Conservation (phyloP, 2,329 filamentous ascomycete species). For the Dactylellina leptospora region DNA sequence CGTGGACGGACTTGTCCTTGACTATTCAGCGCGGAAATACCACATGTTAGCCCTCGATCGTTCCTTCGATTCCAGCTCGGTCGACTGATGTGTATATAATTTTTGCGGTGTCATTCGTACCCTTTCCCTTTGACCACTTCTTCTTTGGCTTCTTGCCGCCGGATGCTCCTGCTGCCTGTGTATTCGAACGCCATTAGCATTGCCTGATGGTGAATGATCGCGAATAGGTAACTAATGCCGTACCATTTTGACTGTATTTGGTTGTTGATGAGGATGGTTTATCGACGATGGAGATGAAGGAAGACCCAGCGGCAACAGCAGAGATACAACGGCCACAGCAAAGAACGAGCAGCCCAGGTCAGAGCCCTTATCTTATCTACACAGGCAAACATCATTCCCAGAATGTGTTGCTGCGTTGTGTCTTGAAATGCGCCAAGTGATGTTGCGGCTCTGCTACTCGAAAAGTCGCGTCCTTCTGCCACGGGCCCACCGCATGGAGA, state of each 20-base stretch:
- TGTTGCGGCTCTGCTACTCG: background rate
- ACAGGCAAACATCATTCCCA: constrained; percentile 30
- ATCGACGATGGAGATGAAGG: constrained; percentile 34
- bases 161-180: constrained; percentile 67
- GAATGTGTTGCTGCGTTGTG: constrained; percentile 14
- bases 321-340: too few relatives aligned
- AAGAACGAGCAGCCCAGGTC: constrained; percentile 33
- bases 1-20: constrained; percentile 99
- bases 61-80: constrained; percentile 57
- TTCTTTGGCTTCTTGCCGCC: constrained; percentile 83
- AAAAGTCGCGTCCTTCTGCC: background rate
- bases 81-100: background rate
- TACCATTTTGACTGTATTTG: constrained; percentile 54
- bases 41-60: constrained; percentile 64
- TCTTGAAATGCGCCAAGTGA: background rate
- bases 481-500: too few relatives aligned
- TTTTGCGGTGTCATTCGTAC: constrained; percentile 60
- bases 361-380: constrained; percentile 53
- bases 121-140: constrained; percentile 76
- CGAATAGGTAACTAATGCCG: background rate
- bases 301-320: background rate
- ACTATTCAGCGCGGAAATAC: constrained; percentile 66
- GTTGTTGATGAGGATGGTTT: constrained; percentile 52
- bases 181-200: constrained; percentile 34
- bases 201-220: background rate